phyloP scores from a whole-genome alignment of 352 stramenopile genomes.

The Phytophthora pisi region DNA sequence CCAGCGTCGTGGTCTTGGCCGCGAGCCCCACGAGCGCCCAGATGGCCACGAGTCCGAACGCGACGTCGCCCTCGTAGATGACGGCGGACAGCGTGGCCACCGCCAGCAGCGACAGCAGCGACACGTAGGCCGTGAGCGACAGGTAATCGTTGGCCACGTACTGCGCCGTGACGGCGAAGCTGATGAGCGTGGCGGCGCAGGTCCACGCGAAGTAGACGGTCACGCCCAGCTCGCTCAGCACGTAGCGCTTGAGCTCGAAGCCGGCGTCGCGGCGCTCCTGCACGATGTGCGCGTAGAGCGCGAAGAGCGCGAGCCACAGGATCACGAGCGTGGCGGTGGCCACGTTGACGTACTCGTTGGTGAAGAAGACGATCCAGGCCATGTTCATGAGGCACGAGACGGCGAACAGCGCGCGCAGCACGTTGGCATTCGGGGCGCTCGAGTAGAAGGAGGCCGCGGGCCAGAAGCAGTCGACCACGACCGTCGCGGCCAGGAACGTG shows the following conservation, averaged over 20 bases:
- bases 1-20: slow-evolving; percentile 56
- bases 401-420: slow-evolving; percentile 67
- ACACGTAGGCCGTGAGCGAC: slow-evolving; percentile 61
- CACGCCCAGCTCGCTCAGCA: slow-evolving; percentile 66
- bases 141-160: slow-evolving; percentile 53
- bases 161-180: slow-evolving; percentile 65
- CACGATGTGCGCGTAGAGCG: slow-evolving; percentile 64
- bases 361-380: slow-evolving; percentile 75
- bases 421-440: slow-evolving; percentile 46
- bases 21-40: slow-evolving; percentile 68
- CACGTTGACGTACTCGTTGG: slow-evolving; percentile 64
- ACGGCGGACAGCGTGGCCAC: slow-evolving; percentile 62
- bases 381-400: slow-evolving; percentile 72
- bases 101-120: slow-evolving; percentile 58
- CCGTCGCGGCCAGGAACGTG: slow-evolving; percentile 59
- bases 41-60: slow-evolving; percentile 66
- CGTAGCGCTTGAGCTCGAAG: slow-evolving; percentile 55
- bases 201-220: slow-evolving; percentile 81
- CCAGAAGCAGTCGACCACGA: slow-evolving; percentile 73
- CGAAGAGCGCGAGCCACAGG: slow-evolving; percentile 67
- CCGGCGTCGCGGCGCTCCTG: slow-evolving; percentile 42
- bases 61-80: slow-evolving; percentile 62
- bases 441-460: slow-evolving; percentile 64
- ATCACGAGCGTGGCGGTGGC: slow-evolving; percentile 57
- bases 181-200: slow-evolving; percentile 72